Percentiles rank a stretch among this genome's conserved stretches.
These are phyloP conservation scores for Eimeria sp. DNA, from an alignment of 169 alveolate species.

Conservation along the genomic window DNA sequence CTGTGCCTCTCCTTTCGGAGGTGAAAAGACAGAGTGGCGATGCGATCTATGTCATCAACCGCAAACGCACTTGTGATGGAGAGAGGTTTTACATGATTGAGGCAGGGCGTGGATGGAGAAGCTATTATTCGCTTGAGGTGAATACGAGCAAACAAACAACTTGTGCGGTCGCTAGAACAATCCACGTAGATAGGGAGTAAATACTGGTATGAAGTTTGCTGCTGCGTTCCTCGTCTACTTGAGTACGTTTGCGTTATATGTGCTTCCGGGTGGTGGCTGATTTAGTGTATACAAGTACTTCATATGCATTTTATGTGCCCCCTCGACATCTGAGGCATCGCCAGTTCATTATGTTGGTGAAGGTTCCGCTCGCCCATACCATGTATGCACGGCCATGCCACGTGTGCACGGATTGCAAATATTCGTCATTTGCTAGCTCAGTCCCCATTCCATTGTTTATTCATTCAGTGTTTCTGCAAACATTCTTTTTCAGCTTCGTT, in stretches of 20 bases:
- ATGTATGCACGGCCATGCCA: not conserved
- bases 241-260: not conserved
- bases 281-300: not conserved
- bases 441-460: not conserved
- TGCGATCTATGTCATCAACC: not conserved
- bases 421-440: not conserved
- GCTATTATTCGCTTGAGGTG: slow-evolving; percentile 26
- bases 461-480: not conserved
- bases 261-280: not conserved
- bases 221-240: not conserved
- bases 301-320: not conserved
- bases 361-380: not conserved
- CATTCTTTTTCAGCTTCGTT: not conserved
- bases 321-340: not conserved
- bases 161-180: not conserved
- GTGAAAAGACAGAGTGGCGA: not conserved
- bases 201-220: not conserved
- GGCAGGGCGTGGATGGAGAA: slow-evolving; percentile 54
- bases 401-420: too few species aligned
- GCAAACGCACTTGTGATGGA: not conserved
- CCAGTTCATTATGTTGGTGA: not conserved
- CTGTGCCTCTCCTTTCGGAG: not conserved
- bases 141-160: not conserved
- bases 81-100: slow-evolving; percentile 45
- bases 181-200: not conserved